phyloP scores from a whole-genome alignment of 805 yeast species.

The Starmerella stigmatis region DNA sequence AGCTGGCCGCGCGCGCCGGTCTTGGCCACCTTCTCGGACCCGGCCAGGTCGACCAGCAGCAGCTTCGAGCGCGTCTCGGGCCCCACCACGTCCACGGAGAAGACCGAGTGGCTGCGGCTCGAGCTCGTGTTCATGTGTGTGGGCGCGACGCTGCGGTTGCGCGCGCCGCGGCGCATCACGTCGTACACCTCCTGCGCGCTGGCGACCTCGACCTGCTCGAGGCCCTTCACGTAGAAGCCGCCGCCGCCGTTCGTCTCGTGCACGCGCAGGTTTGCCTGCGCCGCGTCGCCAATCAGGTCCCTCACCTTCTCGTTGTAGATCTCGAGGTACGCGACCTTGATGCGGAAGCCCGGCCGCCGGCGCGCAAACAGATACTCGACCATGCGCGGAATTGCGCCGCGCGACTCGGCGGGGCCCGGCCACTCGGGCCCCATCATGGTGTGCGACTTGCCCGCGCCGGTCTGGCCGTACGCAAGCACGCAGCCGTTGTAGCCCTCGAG shows the following conservation, averaged over 20 bases:
- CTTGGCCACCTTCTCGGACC: slow-evolving; percentile 69
- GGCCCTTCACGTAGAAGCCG: slow-evolving; percentile 63
- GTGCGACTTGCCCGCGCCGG: slow-evolving; percentile 66
- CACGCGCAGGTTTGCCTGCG: slow-evolving; percentile 34
- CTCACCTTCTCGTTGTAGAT: slow-evolving; percentile 66
- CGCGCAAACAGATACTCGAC: slow-evolving; percentile 50
- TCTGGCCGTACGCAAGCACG: slow-evolving; percentile 68
- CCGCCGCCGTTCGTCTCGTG: slow-evolving; percentile 38
- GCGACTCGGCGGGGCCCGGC: slow-evolving; percentile 25
- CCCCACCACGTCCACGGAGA: slow-evolving; percentile 56
- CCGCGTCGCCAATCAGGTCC: slow-evolving; percentile 43
- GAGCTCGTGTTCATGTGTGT: slow-evolving; percentile 66
- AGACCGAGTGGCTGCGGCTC: slow-evolving; percentile 71
- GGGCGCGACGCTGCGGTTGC: slow-evolving; percentile 44
- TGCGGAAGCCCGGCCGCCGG: slow-evolving; percentile 42
- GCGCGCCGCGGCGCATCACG: slow-evolving; percentile 49
- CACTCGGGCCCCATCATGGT: slow-evolving; percentile 61
- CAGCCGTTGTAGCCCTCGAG: slow-evolving; percentile 70
- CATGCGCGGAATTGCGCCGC: slow-evolving; percentile 66
- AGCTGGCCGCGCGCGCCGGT: slow-evolving; percentile 69
- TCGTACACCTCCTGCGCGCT: slow-evolving; percentile 48
- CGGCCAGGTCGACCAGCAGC: slow-evolving; percentile 75
- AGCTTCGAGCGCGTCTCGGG: slow-evolving; percentile 49
- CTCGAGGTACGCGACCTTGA: slow-evolving; percentile 67
- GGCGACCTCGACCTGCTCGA: slow-evolving; percentile 51